Evolutionary conservation across 441 rosid genomes (phyloP).

Genomic region (Sinapis alba): DNA sequence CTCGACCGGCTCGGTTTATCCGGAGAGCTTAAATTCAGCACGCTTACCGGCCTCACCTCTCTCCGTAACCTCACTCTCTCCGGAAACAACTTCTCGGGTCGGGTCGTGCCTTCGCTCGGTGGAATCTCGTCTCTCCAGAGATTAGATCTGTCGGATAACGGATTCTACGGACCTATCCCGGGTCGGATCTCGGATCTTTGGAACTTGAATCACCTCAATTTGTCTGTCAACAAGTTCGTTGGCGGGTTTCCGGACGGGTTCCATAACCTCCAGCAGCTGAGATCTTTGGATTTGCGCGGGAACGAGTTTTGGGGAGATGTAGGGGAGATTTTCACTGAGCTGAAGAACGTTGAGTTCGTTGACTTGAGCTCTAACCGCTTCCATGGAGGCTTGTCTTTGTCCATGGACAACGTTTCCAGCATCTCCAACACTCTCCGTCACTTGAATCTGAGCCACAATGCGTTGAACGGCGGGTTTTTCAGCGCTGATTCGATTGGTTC

Average conservation of each 20-base stretch:
- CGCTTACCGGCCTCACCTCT: conserved; percentile 57
- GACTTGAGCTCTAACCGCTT: conserved; percentile 81
- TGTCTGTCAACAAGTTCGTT: conserved; percentile 65
- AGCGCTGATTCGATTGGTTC: conserved; percentile 49
- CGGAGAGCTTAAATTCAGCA: conserved; percentile 83
- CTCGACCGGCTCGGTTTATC: conserved; percentile 62
- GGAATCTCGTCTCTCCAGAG: conserved; percentile 51
- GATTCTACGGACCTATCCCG: conserved; percentile 86
- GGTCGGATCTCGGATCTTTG: conserved; percentile 82
- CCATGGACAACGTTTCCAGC: conserved; percentile 61
- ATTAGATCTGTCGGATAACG: conserved; percentile 85
- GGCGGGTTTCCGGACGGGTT: conserved; percentile 72
- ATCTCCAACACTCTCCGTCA: conserved; percentile 58
- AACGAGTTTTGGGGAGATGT: conserved; percentile 68
- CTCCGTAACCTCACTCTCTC: conserved; percentile 71
- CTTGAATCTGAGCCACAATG: conserved; percentile 73
- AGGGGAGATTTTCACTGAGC: conserved; percentile 52
- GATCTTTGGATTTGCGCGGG: conserved; percentile 67
- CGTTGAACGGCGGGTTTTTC: conserved; percentile 62
- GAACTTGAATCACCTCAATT: conserved; percentile 68
- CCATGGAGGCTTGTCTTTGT: conserved; percentile 56
- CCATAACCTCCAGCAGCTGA: conserved; percentile 75
- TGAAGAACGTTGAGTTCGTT: conserved; percentile 74
- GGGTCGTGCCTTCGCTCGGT: conserved; percentile 84
- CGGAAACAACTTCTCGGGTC: conserved; percentile 82